Percentiles rank a stretch among this genome's conserved stretches.
These are phyloP conservation scores for Trifolium pratense DNA, from an alignment of 306 rosid genomes.

Conservation along the genomic window DNA sequence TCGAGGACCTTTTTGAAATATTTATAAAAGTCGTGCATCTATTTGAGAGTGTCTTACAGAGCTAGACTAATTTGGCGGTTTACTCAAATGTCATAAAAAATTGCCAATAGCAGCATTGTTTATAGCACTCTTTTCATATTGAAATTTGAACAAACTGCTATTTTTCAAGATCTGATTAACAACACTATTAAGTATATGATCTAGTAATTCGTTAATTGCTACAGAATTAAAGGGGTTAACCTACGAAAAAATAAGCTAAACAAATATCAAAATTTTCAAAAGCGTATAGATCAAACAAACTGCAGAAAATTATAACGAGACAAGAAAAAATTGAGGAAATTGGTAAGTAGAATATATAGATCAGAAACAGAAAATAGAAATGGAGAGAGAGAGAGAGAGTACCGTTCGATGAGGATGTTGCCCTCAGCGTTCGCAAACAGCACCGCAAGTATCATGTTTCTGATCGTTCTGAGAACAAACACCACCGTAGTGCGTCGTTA, in stretches of 20 bases:
- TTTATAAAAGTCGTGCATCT: no score
- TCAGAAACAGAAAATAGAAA: conserved; percentile 2
- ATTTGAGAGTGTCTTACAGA: no score
- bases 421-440: conserved; percentile 76
- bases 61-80: no score
- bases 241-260: no score
- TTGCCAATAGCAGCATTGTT: no score
- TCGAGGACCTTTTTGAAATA: no score
- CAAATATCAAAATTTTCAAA: background rate
- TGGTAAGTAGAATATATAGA: conserved; percentile 5
- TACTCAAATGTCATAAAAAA: no score
- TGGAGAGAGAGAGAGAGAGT: no score
- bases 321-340: background rate
- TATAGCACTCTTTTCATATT: no score
- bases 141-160: no score
- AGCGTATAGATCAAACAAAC: background rate
- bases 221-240: background rate
- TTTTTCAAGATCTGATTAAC: no score
- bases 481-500: background rate
- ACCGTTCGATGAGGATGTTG: conserved; percentile 73
- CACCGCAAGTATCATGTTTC: conserved; percentile 74
- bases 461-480: background rate
- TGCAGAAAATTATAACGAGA: background rate
- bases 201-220: conserved; percentile 27
- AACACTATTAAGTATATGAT: background rate